Base-by-base conservation (phyloP, 176 grass and related monocot species). In the Pontederia paniculata region DNA sequence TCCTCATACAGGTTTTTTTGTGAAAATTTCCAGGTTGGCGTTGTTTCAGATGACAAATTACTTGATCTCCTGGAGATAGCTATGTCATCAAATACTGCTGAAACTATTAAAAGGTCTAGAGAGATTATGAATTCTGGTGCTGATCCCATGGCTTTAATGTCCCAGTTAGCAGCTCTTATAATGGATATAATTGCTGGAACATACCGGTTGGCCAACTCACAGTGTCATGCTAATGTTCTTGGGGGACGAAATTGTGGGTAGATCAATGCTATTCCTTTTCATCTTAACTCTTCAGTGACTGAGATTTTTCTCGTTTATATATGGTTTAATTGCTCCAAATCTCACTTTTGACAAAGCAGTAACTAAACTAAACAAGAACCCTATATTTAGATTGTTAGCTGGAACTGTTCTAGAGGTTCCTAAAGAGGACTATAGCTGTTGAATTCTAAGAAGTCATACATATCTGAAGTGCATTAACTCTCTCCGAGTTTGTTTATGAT, bases 141-240 rank as follows among this genome's bases (percentile, higher is more conserved):
- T 53, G 93, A 97, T 61, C 93, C 93, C 2, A 98, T 98, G 80
- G 86, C 93, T 45, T 81, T 98, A 69, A 98, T 98, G 93, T 91
- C 93, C 63, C 93, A 98, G 42, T 83, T 98, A 77, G 93, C 93
- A 76, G 86, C 83, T 66, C 80, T 98, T 57, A 98, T 98, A 76
- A 91, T 98, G 86, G 86, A 98, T 60, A 98, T 98, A 58, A 98
- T 98, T 90, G 86, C 93, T 77, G 93, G 93, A 41, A 98, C 91
- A 56, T 88, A 97, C 50, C 75, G 64, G 65, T 64, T 97, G 59
- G 74, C 86, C 12, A 82, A 84, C 55, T 80, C 87, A 43, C 86
- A 77, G 13, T 78, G 63, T 46, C 68, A 74, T 53, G 80, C 58
- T 17, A 80, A 76, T 80, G 71, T 79, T 54, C 84, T 83, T 55